phyloP scores from a whole-genome alignment of 371 early-diverging fungal genomes.

The Neoconidiobolus thromboides region DNA sequence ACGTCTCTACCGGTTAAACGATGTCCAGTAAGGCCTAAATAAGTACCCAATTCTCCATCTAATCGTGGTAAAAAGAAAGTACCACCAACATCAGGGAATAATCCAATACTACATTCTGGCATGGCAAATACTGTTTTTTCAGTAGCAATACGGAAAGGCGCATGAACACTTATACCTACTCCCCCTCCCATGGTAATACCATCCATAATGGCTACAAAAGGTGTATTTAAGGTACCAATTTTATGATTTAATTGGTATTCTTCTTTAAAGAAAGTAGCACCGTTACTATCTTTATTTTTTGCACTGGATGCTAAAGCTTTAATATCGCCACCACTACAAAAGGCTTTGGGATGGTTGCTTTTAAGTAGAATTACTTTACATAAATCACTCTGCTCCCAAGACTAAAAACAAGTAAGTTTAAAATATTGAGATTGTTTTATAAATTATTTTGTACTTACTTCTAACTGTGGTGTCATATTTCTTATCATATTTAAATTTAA shows the following conservation, averaged over 20 bases:
- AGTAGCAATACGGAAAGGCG: conserved; percentile 86
- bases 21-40: conserved; percentile 77
- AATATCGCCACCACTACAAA: conserved; percentile 96
- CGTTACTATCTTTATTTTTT: conserved; percentile 28
- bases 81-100: conserved; percentile 89
- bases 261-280: conserved; percentile 67
- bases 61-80: conserved; percentile 80
- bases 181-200: conserved; percentile 97
- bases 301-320: conserved; percentile 25
- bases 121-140: conserved; percentile 84
- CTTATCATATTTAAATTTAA: conserved; percentile 75
- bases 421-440: neutral
- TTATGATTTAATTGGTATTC: conserved; percentile 82
- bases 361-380: conserved; percentile 75
- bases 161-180: conserved; percentile 84
- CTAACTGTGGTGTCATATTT: conserved; percentile 57
- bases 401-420: conserved; percentile 18
- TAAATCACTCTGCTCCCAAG: conserved; percentile 76
- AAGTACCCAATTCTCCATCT: conserved; percentile 83
- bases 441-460: conserved; percentile 19
- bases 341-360: conserved; percentile 54
- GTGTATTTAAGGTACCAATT: conserved; percentile 68
- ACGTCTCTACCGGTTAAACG: conserved; percentile 70
- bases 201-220: conserved; percentile 71
- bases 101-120: conserved; percentile 83